phyloP scores from a whole-genome alignment of 106 monocot genomes.

The Posidonia australis region DNA sequence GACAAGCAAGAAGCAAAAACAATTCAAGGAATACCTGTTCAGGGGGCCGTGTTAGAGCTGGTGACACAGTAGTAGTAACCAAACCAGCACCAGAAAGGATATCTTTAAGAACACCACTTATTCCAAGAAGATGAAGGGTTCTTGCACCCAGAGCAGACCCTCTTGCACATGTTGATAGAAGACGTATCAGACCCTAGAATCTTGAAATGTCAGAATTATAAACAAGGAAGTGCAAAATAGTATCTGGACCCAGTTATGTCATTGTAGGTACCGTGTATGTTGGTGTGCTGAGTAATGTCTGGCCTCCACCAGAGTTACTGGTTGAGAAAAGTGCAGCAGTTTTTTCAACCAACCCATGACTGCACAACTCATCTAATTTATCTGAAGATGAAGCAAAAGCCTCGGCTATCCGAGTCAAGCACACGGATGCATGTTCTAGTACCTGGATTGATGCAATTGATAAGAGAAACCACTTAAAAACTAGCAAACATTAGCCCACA shows the following conservation, averaged over 20 bases:
- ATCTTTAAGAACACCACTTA: constrained; percentile 86
- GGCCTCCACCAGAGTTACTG: constrained; percentile 63
- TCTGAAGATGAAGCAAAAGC: constrained; percentile 75
- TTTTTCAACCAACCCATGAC: constrained; percentile 82
- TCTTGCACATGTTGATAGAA: constrained; percentile 90
- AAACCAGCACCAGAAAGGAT: constrained; percentile 79
- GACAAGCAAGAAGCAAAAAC: background rate
- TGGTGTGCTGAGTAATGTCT: constrained; percentile 72
- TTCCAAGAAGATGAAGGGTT: constrained; percentile 81
- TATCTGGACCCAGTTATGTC: background rate
- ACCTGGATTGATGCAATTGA: constrained; percentile 30
- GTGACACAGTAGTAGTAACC: constrained; percentile 61
- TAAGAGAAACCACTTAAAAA: background rate
- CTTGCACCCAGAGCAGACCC: constrained; percentile 79
- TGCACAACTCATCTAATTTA: constrained; percentile 77
- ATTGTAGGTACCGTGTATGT: constrained; percentile 62
- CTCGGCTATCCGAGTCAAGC: constrained; percentile 74
- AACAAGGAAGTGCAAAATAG: too few relatives aligned
- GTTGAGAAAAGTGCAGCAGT: constrained; percentile 67
- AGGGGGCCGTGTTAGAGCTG: constrained; percentile 74
- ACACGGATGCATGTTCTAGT: constrained; percentile 72
- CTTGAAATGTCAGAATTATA: background rate
- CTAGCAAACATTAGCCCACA: background rate
- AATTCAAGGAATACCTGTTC: constrained; percentile 56
- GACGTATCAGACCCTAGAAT: constrained; percentile 74